Evolutionary conservation across 2,329 filamentous ascomycete genomes (phyloP), one percentile per base, ranked within the genome.

Genomic region (Talaromyces islandicus): DNA sequence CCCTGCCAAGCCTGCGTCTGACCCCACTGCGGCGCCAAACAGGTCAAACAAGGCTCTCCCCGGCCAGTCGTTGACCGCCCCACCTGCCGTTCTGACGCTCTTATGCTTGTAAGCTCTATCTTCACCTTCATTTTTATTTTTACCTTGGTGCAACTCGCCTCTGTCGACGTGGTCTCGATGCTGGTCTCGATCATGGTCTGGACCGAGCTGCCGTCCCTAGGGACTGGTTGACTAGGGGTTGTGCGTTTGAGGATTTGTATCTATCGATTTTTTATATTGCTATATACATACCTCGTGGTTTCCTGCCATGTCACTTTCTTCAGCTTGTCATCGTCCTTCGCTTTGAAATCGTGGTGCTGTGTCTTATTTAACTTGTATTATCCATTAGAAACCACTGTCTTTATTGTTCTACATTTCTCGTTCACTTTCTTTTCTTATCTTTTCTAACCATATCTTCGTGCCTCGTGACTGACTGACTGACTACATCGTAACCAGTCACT

Each of bases 11-110:
- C 9, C 12, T 27, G 12, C 19, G 12, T 21, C 0, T 14, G 19
- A 24, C 19, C 48, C 48, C 48, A 51, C 48, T 7, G 12, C 10
- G 48, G 48, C 48, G 48, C 21, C 24, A 51, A 27, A 51, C 17
- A 43, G 41, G 10, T 24, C 48, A 51, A 27, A 25, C 48, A 51
- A 7, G n/a, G 38, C 52, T 29, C 35, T 55, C 54, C 25, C 6
- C 7, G 35, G 27, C 59, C 59, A 60, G 57, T 58, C 59, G 54
- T 30, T 57, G 50, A 41, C 32, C 52, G 52, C 56, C 58, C 59
- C 59, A 55, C 19, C 48, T n/a, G 14, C 11, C 48, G 27, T n/a
- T 52, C 48, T 52, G 24, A 52, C 17, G n/a, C 43, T 19, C 11
- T 17, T 19, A 12, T 21, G 12, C 4, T 46, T 46, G 7, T 12